Evolutionary conservation across 2,329 filamentous ascomycete genomes (phyloP), one percentile per base, ranked within the genome.

Genomic region (Hypoxylon sp.): DNA sequence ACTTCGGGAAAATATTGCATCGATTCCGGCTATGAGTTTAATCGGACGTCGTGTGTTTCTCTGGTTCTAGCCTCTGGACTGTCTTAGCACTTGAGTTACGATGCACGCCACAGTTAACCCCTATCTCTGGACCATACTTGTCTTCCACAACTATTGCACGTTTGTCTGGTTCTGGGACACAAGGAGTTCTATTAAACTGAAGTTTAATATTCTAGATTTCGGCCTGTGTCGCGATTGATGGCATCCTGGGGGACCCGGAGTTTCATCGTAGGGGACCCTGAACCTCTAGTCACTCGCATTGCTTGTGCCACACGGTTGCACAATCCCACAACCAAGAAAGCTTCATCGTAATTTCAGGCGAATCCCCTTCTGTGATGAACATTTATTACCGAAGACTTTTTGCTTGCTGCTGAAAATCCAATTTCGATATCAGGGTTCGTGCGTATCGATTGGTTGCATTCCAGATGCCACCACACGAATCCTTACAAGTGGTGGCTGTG

Each of bases 1-100:
- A 48, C 29, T 32, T 53, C 37, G 50, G 61, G 53, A 19, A 48
- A 59, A 39, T 56, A 37, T 54, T 53, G 39, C 45, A 30, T 57
- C 54, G 48, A 53, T 32, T 39, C 32, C 37, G 30, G 11, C 23
- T 45, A n/a, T 54, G 61, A 68, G 65, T 23, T 68, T 65, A 68
- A 55, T 68, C n/a, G 29, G 46, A 68, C 65, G 11, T 51, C 65
- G 6, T 48, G 5, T 37, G 29, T 41, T 29, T 29, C 23, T n/a
- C 52, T 21, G 14, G 39, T 21, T 23, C 1, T 14, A 27, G 11
- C 27, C 47, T 19, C 21, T 27, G 6, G 11, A 21, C 2, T 2
- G 3, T 37, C 23, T 47, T 21, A 25, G 3, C 14, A 25, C 19
- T 37, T 37, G 29, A 6, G 3, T 19, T 16, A 32, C 14, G 34